Evolutionary conservation across 2,329 filamentous ascomycete genomes (phyloP), one percentile per base, ranked within the genome.

Genomic region (Fusarium napiforme): DNA sequence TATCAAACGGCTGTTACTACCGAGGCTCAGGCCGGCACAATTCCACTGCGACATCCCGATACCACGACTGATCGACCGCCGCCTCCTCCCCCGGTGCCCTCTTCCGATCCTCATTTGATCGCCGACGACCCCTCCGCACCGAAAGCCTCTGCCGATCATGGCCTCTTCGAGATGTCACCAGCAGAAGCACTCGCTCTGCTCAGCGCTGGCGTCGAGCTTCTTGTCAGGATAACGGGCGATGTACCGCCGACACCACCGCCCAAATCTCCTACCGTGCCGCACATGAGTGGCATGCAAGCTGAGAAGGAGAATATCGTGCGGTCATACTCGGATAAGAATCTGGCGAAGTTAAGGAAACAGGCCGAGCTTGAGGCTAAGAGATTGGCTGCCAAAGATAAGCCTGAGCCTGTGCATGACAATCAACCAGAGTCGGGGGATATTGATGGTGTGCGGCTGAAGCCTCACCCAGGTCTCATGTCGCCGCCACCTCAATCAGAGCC

Each of bases 181-280:
- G 86, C 92, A 58, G 91, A 91, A 5, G 95, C 95, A 9, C 88
- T 98, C 78, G 93, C 92, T 78, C 85, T 97, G 72, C 88, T 98
- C n/a, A 91, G 91, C 74, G 87, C 90, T 43, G 90, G 90, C 65
- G 85, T 95, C 68, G 92, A 95, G 77, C 87, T 90, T 8, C 86
- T 96, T 58, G 92, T 94, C 34, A 88, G 88, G 71, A 86, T 92
- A 66, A 93, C 92, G 4, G 93, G 93, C 78, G 93, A 97, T 78
- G 86, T 96, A 18, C 93, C 93, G 28, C 93, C 92, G 21, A 96
- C 92, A n/a, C 93, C 92, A 62, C 92, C 93, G 9, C 88, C 91
- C 4, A 87, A 87, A 60, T 87, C 87, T 30, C 89, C 89, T 1
- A 87, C 87, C 5, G 88, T 91, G n/a, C 91, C 92, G 28, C 90